These are phyloP conservation scores for Paramecium octaurelia DNA, from an alignment of 73 alveolate genomes.

Conservation along the genomic window DNA sequence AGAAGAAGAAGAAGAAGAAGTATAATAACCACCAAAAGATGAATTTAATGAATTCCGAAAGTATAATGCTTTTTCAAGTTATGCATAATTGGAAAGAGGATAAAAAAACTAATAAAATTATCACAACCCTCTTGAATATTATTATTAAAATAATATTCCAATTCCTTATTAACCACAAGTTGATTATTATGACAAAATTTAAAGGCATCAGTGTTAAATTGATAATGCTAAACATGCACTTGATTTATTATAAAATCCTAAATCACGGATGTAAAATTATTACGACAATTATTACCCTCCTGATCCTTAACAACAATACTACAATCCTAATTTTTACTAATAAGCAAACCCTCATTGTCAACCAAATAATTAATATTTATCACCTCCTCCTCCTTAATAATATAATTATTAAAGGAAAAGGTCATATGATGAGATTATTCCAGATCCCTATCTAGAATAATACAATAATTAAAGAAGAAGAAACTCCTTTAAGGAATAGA, in stretches of 20 bases:
- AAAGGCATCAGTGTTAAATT: background rate
- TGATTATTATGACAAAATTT: background rate
- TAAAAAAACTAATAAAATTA: background rate
- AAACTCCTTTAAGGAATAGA: background rate
- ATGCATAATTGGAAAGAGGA: constrained; percentile 21
- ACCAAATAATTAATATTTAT: background rate
- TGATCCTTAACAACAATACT: background rate
- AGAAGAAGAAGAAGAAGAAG: constrained; percentile 37
- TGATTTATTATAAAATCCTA: background rate
- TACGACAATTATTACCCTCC: background rate
- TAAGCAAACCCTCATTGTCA: background rate
- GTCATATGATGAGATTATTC: background rate
- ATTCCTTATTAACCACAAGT: background rate
- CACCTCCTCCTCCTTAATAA: background rate
- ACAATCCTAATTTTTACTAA: background rate
- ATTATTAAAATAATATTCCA: background rate
- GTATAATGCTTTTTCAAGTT: background rate
- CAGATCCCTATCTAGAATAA: background rate
- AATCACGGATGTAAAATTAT: background rate
- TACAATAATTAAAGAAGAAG: background rate
- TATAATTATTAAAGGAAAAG: background rate
- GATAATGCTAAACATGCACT: constrained; percentile 6
- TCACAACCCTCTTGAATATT: constrained; percentile 22
- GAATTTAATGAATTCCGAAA: constrained; percentile 33
- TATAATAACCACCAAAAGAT: background rate